Base-by-base conservation (phyloP, 1,139 yeast species). In the Suhomyces coccinellae region DNA sequence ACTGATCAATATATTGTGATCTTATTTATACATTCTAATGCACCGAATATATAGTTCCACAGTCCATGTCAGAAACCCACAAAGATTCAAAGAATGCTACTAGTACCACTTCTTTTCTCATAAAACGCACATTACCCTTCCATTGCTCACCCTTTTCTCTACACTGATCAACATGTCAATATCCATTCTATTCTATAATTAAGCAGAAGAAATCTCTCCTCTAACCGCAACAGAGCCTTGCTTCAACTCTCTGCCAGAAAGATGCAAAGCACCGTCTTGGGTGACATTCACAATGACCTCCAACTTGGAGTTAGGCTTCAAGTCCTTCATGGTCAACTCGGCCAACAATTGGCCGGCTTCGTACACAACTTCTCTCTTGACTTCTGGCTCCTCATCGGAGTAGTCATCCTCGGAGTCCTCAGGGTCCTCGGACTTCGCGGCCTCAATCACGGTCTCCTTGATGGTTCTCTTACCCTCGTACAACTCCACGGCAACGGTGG, bases 231-330 rank as follows among this genome's bases (percentile, higher is more conserved):
- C 69, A 36, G 74, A 74, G 38, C 91, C 95, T 56, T 83, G 82
- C 68, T 83, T 83, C 63, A 82, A 75, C 66, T 85, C 93, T 68
- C 97, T 85, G 44, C 89, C 96, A 53, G 88, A 80, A 52, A 90
- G 82, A 63, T 85, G 88, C 61, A 93, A 78, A 58, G 81, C 79
- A 59, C 95, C 91, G 47, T 88, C 95, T 64, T 82, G 87, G 59
- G 89, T 85, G 59, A 93, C 83, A 75, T 87, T 90, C 57, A 91
- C 80, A 56, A 82, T 79, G 46, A 91, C 83, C 71, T 93, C 97
- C 55, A 91, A 79, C 59, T 77, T 73, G 53, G 79, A 65, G 59
- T 86, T 85, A 48, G 85, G 82, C 58, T 80, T 76, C 60, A 84
- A 85, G 58, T 82, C 89, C 65, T 83, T 82, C 53, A 91, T 75